Conservation (phyloP, 2,329 filamentous ascomycete genomes). For the Fusarium sp. region DNA sequence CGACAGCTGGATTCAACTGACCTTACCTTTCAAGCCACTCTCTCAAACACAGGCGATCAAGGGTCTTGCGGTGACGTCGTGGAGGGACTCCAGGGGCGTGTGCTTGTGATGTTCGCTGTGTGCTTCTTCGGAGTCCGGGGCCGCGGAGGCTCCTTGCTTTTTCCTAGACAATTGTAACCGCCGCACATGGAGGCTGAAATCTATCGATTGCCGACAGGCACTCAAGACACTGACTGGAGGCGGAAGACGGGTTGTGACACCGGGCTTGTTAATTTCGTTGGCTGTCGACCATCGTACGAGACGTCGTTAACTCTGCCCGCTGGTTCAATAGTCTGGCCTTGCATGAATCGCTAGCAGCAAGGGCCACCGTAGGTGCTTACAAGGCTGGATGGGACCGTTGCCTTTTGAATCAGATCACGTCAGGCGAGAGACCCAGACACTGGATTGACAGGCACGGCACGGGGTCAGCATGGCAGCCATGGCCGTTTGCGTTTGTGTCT, state of each 20-base stretch:
- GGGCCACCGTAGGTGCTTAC: neutral
- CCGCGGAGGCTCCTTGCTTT: neutral
- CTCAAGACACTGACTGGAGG: neutral
- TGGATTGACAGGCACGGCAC: neutral
- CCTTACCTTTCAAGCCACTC: constrained; percentile 4
- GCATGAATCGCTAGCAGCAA: constrained; percentile 33
- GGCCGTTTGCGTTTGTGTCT: neutral
- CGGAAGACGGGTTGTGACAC: neutral
- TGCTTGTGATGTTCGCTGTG: neutral
- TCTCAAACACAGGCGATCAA: neutral
- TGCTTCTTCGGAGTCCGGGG: neutral
- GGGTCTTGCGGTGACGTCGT: neutral
- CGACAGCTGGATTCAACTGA: neutral
- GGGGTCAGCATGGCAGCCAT: neutral
- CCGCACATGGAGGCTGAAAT: constrained; percentile 7
- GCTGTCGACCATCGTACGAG: constrained; percentile 22
- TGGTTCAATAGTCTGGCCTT: constrained; percentile 24
- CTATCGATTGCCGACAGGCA: neutral
- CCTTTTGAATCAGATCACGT: constrained; percentile 13
- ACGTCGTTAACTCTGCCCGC: constrained; percentile 3
- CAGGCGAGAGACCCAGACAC: constrained; percentile 10
- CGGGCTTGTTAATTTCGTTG: constrained; percentile 25
- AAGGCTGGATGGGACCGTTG: constrained; percentile 12
- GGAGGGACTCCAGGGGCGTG: neutral
- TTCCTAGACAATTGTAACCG: constrained; percentile 1